A percentile compares a stretch with the other conserved stretches of the same genome.
phyloP scores from a whole-genome alignment of 108 stramenopile species.

The Cafeteria roenbergensis region DNA sequence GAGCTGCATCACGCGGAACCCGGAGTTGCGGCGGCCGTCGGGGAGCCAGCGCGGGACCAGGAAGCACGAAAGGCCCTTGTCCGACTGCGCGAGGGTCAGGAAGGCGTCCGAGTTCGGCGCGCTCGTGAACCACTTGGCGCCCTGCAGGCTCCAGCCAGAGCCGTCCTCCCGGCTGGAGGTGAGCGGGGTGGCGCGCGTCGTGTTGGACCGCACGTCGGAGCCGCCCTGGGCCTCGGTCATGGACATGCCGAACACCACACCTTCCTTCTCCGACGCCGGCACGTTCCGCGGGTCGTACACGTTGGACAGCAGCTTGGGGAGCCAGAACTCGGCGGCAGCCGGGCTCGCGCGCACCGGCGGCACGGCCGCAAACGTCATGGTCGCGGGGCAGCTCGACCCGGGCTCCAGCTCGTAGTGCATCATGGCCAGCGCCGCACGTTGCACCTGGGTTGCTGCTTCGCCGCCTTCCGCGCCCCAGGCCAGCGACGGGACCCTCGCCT shows the following conservation, averaged over 20 bases:
- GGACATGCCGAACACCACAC: slow-evolving; percentile 25
- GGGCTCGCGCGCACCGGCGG: no score
- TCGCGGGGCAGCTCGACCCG: slow-evolving; percentile 18
- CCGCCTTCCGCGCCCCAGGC: not conserved
- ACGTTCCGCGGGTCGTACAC: slow-evolving; percentile 10
- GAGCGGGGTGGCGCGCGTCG: slow-evolving; percentile 9
- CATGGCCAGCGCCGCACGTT: slow-evolving; percentile 9
- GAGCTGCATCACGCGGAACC: slow-evolving; percentile 19
- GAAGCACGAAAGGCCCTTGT: slow-evolving; percentile 13
- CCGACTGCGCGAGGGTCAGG: slow-evolving; percentile 19
- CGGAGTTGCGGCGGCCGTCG: slow-evolving; percentile 10
- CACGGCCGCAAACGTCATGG: slow-evolving; percentile 22
- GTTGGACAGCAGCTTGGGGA: not conserved
- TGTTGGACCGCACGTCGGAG: slow-evolving; percentile 26
- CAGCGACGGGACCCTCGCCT: not conserved
- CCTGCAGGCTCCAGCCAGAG: not conserved
- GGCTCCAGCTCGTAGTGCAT: slow-evolving; percentile 16
- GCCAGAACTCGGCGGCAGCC: not conserved
- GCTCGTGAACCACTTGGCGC: slow-evolving; percentile 31
- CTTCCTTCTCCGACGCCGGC: slow-evolving; percentile 14
- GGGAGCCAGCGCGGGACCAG: slow-evolving; percentile 20
- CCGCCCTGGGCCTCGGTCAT: slow-evolving; percentile 32
- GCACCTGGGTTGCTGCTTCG: slow-evolving; percentile 4
- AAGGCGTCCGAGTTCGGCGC: slow-evolving; percentile 21
- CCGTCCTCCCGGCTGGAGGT: slow-evolving; percentile 7